Evolutionary conservation across 148 eudicot species (phyloP), one percentile per base, ranked within the genome.

Genomic region (Persicaria tinctoria): DNA sequence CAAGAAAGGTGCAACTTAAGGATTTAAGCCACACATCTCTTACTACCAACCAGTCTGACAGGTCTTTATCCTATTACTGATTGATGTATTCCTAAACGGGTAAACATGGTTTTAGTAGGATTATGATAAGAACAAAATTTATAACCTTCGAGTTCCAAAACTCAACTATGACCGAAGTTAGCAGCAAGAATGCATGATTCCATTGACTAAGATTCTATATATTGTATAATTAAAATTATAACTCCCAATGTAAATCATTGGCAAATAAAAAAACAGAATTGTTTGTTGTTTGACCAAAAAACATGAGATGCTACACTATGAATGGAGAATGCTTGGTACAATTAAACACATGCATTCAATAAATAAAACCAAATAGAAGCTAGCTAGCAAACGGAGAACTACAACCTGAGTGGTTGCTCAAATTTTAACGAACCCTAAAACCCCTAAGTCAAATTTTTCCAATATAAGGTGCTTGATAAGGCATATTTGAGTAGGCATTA

Each of bases 391-490:
- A 48, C 53, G 73, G 47, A 17, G 55, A 47, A 49, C 53, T n/a
- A 77, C 53, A 74, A 96, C 99, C 99, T 89, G 79, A 96, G 90
- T 69, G 97, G 93, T 76, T 90, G 95, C 85, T 96, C 99, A 38
- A 97, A 96, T 23, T 86, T 92, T 23, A 23, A 23, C 27, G 27
- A 23, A 23, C 27, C 27, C 27, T 23, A 23, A 23, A 23, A 23
- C 27, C 27, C 27, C 27, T 23, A 23, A 23, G 27, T 0, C 27
- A 23, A 23, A 23, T 23, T 23, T 23, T 23, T 23, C 27, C 27
- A 23, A 23, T 1, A 23, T 23, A 23, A 23, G 27, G 27, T 23
- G 27, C 27, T 23, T 23, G 0, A 23, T 23, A 23, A 23, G 27
- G 27, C 27, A 23, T 23, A 23, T 23, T 23, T 23, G 27, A 23